Conservation (phyloP, 2,329 filamentous ascomycete species). For the Alternaria dauci region DNA sequence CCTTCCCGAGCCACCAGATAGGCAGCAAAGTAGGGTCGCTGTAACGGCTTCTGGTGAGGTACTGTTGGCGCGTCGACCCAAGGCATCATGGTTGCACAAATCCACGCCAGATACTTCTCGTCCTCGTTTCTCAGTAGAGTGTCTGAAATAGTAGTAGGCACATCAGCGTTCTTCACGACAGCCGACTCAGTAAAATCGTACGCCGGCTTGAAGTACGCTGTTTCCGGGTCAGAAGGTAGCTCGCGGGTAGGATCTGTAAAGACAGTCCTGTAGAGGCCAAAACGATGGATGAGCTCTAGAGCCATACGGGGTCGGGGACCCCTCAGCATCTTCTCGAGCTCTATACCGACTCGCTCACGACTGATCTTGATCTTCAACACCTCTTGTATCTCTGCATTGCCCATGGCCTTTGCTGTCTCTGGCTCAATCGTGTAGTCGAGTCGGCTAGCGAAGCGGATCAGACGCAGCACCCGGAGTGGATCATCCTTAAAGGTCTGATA, state of each 20-base stretch:
- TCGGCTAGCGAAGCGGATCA: conserved; percentile 90
- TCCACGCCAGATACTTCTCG: conserved; percentile 77
- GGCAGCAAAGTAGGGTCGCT: conserved; percentile 56
- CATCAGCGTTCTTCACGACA: conserved; percentile 11
- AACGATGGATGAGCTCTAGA: conserved; percentile 70
- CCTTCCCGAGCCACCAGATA: conserved; percentile 76
- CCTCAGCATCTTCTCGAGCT: conserved; percentile 90
- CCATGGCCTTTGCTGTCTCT: conserved; percentile 76
- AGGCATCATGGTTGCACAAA: conserved; percentile 76
- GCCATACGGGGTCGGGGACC: conserved; percentile 68
- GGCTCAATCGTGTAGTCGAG: conserved; percentile 80
- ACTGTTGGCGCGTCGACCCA: conserved; percentile 66
- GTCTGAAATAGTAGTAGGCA: conserved; percentile 53
- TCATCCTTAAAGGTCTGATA: conserved; percentile 95
- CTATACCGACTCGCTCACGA: conserved; percentile 84
- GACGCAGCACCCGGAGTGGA: conserved; percentile 82
- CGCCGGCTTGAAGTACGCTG: conserved; percentile 66
- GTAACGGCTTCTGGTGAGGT: conserved; percentile 59
- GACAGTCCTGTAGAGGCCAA: conserved; percentile 74
- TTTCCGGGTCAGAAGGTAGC: conserved; percentile 64
- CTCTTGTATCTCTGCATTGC: conserved; percentile 75
- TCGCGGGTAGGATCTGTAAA: conserved; percentile 73
- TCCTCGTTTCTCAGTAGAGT: conserved; percentile 69
- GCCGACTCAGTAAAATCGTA: conserved; percentile 68
- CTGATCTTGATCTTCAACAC: conserved; percentile 90